A percentile compares a stretch with the other conserved stretches of the same genome.
Evolutionary conservation across 345 rosid species (phyloP).

Genomic region (Chamaenerion angustifolium): DNA sequence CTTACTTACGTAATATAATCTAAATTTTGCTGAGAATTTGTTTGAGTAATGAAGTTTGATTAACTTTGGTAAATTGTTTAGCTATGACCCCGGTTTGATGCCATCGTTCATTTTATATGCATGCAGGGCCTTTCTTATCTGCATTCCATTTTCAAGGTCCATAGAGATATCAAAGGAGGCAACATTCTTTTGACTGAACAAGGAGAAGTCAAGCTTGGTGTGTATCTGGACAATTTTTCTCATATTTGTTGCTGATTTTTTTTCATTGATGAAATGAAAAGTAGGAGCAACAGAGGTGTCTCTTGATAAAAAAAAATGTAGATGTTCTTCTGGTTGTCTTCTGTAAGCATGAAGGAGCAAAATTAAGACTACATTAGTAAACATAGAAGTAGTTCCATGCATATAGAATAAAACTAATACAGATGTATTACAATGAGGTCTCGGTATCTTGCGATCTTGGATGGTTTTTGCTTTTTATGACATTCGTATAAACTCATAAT

Average conservation of each 20-base stretch:
- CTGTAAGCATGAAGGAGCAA: no score
- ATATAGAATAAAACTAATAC: no score
- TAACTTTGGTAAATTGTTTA: not conserved
- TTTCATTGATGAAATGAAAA: slow-evolving; percentile 1
- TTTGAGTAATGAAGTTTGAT: not conserved
- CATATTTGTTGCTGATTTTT: not conserved
- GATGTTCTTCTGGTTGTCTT: no score
- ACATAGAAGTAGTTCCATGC: no score
- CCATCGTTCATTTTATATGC: slow-evolving; percentile 11
- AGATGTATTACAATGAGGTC: no score
- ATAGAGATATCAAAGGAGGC: slow-evolving; percentile 97
- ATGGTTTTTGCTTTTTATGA: no score
- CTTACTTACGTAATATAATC: not conserved
- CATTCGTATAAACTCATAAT: no score
- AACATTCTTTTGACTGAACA: slow-evolving; percentile 95
- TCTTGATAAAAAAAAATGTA: no score
- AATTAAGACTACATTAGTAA: no score
- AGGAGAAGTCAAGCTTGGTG: slow-evolving; percentile 98
- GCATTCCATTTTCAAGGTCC: slow-evolving; percentile 96
- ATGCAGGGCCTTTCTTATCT: slow-evolving; percentile 87
- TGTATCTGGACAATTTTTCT: slow-evolving; percentile 19
- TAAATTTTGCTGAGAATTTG: not conserved
- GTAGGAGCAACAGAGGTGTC: no score
- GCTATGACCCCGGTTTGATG: slow-evolving; percentile 4
- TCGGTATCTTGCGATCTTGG: no score